Evolutionary conservation across 352 stramenopile species (phyloP), one percentile per base, ranked within the genome.

Genomic region (Phytophthora podocarpi): DNA sequence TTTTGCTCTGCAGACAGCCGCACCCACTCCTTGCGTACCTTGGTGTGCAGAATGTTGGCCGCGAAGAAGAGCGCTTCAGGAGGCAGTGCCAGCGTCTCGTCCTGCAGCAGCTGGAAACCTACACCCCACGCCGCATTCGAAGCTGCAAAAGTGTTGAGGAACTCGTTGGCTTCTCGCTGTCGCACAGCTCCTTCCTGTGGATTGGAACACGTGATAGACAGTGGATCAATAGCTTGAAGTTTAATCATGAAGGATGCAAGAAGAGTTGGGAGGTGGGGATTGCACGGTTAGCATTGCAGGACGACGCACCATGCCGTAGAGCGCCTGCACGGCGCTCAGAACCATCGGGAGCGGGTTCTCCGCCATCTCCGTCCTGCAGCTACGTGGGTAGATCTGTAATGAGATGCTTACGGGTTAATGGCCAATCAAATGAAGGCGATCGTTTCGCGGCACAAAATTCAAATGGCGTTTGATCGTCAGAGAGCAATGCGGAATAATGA

Each of bases 11-110:
- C 42, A 5, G 77, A 36, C 23, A 89, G 51, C 35, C 72, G 74
- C 27, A 76, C 59, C 82, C 82, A 91, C 43, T 90, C 78, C 59
- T 81, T 85, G 13, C 80, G 80, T 31, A 87, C 72, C 56, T 91
- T 91, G 15, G 74, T 69, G 58, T 91, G 82, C 16, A 91, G 40
- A 78, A 91, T 88, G 49, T 89, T 91, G 49, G 82, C 82, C 0
- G 80, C 79, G 37, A 91, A 89, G 69, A 88, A 91, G n/a, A 89
- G 75, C 46, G 70, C 76, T 47, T 88, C 77, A 4, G 67, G 61
- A 23, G 77, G 64, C 40, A 88, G 39, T 20, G 57, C 58, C 16
- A 84, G 64, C 28, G 77, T 63, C 56, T 76, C 57, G 27, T 91
- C 79, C 20, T 75, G 67, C 24, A 91, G 41, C 28, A 91, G 15